Percentiles rank a stretch among this genome's conserved stretches.
Evolutionary conservation across 495 filamentous ascomycete species (phyloP).

Genomic region (Aspergillus wentii): DNA sequence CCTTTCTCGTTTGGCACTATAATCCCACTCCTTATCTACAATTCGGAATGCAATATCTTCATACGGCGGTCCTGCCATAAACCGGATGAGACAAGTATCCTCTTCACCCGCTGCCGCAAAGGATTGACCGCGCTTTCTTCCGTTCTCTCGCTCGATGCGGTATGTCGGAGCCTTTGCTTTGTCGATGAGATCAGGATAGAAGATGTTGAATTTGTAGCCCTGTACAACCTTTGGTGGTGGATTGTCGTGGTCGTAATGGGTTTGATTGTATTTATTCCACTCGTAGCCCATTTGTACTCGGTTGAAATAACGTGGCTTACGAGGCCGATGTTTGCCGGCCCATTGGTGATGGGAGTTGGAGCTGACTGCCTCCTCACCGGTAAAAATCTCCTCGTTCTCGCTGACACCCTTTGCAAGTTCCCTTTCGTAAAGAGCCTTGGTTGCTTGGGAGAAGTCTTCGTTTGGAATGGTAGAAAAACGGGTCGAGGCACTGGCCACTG

Average conservation of each 20-base stretch:
- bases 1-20: conserved; percentile 89
- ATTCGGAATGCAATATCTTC: conserved; percentile 97
- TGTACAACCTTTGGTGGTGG: conserved; percentile 97
- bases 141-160: conserved; percentile 87
- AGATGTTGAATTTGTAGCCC: conserved; percentile 99
- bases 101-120: conserved; percentile 95
- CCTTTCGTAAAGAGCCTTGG: conserved; percentile 85
- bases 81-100: conserved; percentile 94
- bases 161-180: conserved; percentile 92
- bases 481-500: conserved; percentile 47
- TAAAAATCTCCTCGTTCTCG: conserved; percentile 95
- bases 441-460: conserved; percentile 88
- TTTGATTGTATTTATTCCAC: conserved; percentile 99
- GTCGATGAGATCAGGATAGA: conserved; percentile 98
- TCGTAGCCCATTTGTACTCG: conserved; percentile 98
- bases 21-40: conserved; percentile 99
- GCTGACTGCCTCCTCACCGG: conserved; percentile 77
- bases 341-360: conserved; percentile 66
- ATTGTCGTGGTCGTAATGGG: conserved; percentile 98
- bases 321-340: conserved; percentile 84
- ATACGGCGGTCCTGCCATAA: conserved; percentile 93
- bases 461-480: conserved; percentile 71
- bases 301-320: conserved; percentile 97
- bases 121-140: conserved; percentile 82
- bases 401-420: conserved; percentile 88